Evolutionary conservation across 1,139 yeast species (phyloP).

Genomic region (Yamadazyma buinensis): DNA sequence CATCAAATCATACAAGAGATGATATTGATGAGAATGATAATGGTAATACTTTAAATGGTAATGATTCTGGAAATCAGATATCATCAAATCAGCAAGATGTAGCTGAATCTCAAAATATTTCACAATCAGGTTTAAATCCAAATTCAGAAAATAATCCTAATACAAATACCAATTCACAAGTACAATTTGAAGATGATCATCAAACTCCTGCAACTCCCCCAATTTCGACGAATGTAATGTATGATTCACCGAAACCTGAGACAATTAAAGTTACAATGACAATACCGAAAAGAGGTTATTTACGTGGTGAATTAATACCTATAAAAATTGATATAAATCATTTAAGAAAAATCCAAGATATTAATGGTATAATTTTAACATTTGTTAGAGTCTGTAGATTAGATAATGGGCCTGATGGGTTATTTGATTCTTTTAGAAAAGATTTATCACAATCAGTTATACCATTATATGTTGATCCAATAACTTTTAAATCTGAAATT

Average conservation of each 20-base stretch:
- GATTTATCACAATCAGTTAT: conserved; percentile 76
- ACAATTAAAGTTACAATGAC: conserved; percentile 54
- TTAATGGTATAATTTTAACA: conserved; percentile 77
- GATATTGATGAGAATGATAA: background rate
- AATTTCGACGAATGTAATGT: conserved; percentile 9
- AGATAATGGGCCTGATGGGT: conserved; percentile 60
- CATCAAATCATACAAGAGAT: conserved; percentile 1
- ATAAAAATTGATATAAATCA: conserved; percentile 65
- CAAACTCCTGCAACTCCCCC: conserved; percentile 3
- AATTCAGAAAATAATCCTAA: no score
- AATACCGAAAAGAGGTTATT: conserved; percentile 64
- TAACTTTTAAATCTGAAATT: conserved; percentile 52
- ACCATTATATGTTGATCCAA: conserved; percentile 78
- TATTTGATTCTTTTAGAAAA: conserved; percentile 75
- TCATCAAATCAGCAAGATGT: background rate
- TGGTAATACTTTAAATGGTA: conserved; percentile 2
- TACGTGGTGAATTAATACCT: conserved; percentile 77
- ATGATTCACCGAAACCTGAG: conserved; percentile 16
- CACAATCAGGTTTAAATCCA: background rate
- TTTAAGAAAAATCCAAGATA: conserved; percentile 63
- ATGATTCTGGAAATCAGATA: background rate
- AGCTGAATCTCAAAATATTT: background rate
- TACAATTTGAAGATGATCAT: conserved; percentile 3
- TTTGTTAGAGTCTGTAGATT: conserved; percentile 78
- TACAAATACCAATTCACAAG: background rate